phyloP scores from a whole-genome alignment of 495 filamentous ascomycete species.

The Talaromyces thailandensis region DNA sequence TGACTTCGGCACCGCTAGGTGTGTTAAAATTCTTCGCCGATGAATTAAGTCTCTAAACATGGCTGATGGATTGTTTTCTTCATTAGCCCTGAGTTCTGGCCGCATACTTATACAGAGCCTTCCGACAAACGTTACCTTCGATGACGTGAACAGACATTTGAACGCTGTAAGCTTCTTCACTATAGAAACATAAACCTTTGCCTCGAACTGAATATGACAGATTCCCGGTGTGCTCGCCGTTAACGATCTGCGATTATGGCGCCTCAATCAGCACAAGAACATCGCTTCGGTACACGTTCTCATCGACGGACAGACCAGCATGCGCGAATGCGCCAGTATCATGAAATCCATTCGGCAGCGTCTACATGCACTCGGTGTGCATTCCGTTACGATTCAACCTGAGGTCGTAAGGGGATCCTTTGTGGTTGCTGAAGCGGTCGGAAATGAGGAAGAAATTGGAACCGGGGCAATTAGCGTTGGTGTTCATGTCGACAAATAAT shows the following conservation, averaged over 20 bases:
- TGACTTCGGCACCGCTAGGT: conserved; percentile 31
- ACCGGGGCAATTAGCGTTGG: neutral
- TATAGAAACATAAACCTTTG: neutral
- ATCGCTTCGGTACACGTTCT: conserved; percentile 41
- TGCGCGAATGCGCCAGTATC: conserved; percentile 25
- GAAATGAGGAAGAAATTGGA: neutral
- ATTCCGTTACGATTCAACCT: conserved; percentile 41
- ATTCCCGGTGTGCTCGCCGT: conserved; percentile 34
- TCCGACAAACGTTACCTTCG: conserved; percentile 61
- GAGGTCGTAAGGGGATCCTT: conserved; percentile 16
- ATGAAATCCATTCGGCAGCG: conserved; percentile 35
- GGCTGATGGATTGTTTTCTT: neutral
- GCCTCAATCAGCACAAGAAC: conserved; percentile 38
- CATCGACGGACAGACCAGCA: conserved; percentile 20
- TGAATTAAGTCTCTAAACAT: neutral
- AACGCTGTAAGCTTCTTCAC: conserved; percentile 21
- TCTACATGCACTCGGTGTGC: conserved; percentile 43
- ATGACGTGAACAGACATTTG: conserved; percentile 68
- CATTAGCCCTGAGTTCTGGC: conserved; percentile 29
- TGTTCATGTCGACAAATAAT: neutral
- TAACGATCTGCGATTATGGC: conserved; percentile 45
- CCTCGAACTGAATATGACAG: conserved; percentile 9
- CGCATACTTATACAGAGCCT: conserved; percentile 73
- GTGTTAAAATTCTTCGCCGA: neutral
- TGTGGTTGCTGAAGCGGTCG: neutral